Evolutionary conservation across 1,284 basidiomycete genomes (phyloP), one percentile per base, ranked within the genome.

Genomic region (Ustilago cynodontis): DNA sequence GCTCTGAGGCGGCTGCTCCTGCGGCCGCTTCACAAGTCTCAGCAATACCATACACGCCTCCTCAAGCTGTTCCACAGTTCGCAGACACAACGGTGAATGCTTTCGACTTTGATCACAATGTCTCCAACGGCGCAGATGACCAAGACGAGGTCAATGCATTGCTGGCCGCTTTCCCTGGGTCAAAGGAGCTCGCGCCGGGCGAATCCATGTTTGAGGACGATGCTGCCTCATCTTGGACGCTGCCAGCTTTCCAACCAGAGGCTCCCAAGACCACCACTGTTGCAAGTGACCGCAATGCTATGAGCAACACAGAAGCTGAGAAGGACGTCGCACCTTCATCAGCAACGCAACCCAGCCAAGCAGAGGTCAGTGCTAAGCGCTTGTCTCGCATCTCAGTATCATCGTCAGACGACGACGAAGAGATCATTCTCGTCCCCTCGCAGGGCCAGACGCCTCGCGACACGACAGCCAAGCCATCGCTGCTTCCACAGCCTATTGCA

Each of bases 131-230:
- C 16, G 53, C 9, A 20, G 35, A 59, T 1, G 77, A 75, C 7
- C 62, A 71, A 13, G 73, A 78, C 50, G 67, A 78, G 24, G 63
- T 83, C 29, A 60, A 71, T 16, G 74, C 73, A 9, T 47, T 82
- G 28, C 65, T 79, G 0, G 60, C 54, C 18, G 80, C 75, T 4
- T 79, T 75, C 59, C 79, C 80, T 7, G 78, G 78, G 22, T 74
- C 78, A 26, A 69, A 64, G 24, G 60, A 73, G 65, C 59, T 80
- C 13, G 78, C 49, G 0, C 63, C 68, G 1, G 64, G 71, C 37
- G 73, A 79, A 41, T 66, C 68, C 29, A 76, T 72, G 72, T 41
- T 78, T n/a, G 65, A 72, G 16, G 58, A 63, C 13, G 61, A 62
- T 26, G 53, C 54, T 11, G 18, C 65, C 5, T 28, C 53, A n/a